Evolutionary conservation across 768 basidiomycete genomes (phyloP).

Genomic region (Tulasnella sp.): DNA sequence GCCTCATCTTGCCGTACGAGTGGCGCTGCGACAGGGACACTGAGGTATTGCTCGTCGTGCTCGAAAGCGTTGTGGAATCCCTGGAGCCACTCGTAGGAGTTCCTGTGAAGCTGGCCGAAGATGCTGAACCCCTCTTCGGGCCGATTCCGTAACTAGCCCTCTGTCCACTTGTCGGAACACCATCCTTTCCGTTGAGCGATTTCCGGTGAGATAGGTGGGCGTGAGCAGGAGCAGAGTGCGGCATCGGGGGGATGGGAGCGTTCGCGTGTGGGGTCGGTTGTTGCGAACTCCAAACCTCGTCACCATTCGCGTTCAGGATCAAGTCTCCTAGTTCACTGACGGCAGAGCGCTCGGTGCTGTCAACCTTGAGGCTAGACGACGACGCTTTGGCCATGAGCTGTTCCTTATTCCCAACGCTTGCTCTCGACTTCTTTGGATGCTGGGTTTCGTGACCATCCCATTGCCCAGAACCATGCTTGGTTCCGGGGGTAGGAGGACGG

Average conservation of each 20-base stretch:
- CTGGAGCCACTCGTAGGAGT: slow-evolving; percentile 67
- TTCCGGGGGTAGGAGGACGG: slow-evolving; percentile 69
- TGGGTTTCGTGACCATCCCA: slow-evolving; percentile 64
- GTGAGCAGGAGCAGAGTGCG: background rate
- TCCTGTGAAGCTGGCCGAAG: slow-evolving; percentile 79
- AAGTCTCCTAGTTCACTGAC: background rate
- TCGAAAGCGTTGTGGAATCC: slow-evolving; percentile 80
- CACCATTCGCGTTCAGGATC: slow-evolving; percentile 3
- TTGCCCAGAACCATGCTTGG: slow-evolving; percentile 54
- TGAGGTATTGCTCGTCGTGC: slow-evolving; percentile 72
- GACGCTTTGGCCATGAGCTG: slow-evolving; percentile 6
- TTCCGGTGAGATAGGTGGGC: slow-evolving; percentile 17
- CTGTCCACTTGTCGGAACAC: slow-evolving; percentile 6
- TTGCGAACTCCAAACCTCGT: background rate
- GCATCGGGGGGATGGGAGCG: slow-evolving; percentile 12
- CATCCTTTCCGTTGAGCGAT: slow-evolving; percentile 26
- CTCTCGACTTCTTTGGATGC: slow-evolving; percentile 37
- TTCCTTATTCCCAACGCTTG: slow-evolving; percentile 22
- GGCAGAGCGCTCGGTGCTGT: background rate
- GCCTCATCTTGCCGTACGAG: slow-evolving; percentile 59
- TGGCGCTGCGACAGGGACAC: slow-evolving; percentile 68
- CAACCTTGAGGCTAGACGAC: slow-evolving; percentile 14
- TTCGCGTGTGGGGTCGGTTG: slow-evolving; percentile 19
- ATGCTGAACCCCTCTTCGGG: slow-evolving; percentile 79
- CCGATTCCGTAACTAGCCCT: slow-evolving; percentile 19